A percentile compares a stretch with the other conserved stretches of the same genome.
Evolutionary conservation across 371 early-diverging fungal genomes (phyloP).

Genomic region (Apophysomyces sp.): DNA sequence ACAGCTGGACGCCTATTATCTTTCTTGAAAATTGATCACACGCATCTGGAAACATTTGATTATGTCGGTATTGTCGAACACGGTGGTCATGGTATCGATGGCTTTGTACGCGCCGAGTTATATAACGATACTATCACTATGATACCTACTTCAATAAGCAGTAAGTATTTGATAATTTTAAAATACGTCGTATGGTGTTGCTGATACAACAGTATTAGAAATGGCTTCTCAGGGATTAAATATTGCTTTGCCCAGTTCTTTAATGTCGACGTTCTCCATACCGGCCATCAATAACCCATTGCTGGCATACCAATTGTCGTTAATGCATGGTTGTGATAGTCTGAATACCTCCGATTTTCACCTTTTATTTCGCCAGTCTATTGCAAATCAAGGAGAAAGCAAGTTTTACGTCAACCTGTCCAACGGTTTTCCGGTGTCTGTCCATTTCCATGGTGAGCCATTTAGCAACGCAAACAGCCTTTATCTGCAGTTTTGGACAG

Average conservation of each 20-base stretch:
- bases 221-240: conserved; percentile 3
- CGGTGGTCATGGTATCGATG: conserved; percentile 12
- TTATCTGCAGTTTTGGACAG: conserved; percentile 58
- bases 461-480: conserved; percentile 37
- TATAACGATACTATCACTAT: conserved; percentile 9
- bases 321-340: not conserved
- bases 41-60: conserved; percentile 5
- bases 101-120: conserved; percentile 39
- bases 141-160: not conserved
- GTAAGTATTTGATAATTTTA: not conserved
- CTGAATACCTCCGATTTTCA: conserved; percentile 5
- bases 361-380: conserved; percentile 51
- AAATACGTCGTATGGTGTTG: not conserved
- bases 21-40: conserved; percentile 1
- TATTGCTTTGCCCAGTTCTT: conserved; percentile 16
- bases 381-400: conserved; percentile 53
- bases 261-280: conserved; percentile 27
- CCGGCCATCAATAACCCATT: conserved; percentile 43
- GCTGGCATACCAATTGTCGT: conserved; percentile 34
- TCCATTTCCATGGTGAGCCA: conserved; percentile 29
- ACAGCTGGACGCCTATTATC: conserved; percentile 14
- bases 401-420: conserved; percentile 8
- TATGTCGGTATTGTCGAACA: conserved; percentile 31
- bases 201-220: not conserved
- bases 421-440: conserved; percentile 1